A percentile compares a stretch with the other conserved stretches of the same genome.
These are phyloP conservation scores for Uncinocarpus reesii DNA, from an alignment of 2,329 filamentous ascomycete genomes.

Conservation along the genomic window DNA sequence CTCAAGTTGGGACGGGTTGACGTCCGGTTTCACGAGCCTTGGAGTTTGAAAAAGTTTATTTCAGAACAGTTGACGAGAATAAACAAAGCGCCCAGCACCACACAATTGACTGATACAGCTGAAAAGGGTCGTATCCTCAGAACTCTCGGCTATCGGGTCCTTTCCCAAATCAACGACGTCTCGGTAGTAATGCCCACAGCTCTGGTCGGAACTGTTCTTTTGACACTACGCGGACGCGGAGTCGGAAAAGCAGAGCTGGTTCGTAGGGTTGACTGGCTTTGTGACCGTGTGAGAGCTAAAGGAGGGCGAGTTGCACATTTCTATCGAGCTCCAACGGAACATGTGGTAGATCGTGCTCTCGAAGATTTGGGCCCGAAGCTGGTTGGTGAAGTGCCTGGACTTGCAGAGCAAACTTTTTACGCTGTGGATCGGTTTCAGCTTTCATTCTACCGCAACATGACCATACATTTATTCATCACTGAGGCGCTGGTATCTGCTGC, in stretches of 20 bases:
- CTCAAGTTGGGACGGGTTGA: slow-evolving; percentile 84
- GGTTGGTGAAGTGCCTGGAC: slow-evolving; percentile 64
- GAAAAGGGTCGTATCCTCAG: slow-evolving; percentile 64
- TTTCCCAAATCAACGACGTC: slow-evolving; percentile 89
- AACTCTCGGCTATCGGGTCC: slow-evolving; percentile 80
- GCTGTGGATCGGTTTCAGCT: slow-evolving; percentile 94
- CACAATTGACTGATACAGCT: slow-evolving; percentile 38
- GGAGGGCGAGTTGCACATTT: slow-evolving; percentile 92
- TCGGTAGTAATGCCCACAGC: slow-evolving; percentile 98
- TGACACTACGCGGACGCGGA: slow-evolving; percentile 82
- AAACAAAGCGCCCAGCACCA: slow-evolving; percentile 33
- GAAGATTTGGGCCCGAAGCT: slow-evolving; percentile 85
- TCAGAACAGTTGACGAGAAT: slow-evolving; percentile 59
- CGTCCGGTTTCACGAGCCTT: slow-evolving; percentile 91
- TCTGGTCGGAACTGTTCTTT: slow-evolving; percentile 81
- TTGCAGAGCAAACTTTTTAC: slow-evolving; percentile 86
- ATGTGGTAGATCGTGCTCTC: slow-evolving; percentile 78
- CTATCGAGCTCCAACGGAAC: slow-evolving; percentile 63
- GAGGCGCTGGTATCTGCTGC: slow-evolving; percentile 82
- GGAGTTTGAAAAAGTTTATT: slow-evolving; percentile 78
- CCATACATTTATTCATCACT: slow-evolving; percentile 92
- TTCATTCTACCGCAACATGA: slow-evolving; percentile 98
- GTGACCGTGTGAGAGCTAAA: slow-evolving; percentile 67
- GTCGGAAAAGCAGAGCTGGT: slow-evolving; percentile 80
- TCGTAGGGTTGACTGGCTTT: slow-evolving; percentile 82